Conservation (phyloP, 1,139 yeast species). For the Nadsonia starkeyi-henricii region DNA sequence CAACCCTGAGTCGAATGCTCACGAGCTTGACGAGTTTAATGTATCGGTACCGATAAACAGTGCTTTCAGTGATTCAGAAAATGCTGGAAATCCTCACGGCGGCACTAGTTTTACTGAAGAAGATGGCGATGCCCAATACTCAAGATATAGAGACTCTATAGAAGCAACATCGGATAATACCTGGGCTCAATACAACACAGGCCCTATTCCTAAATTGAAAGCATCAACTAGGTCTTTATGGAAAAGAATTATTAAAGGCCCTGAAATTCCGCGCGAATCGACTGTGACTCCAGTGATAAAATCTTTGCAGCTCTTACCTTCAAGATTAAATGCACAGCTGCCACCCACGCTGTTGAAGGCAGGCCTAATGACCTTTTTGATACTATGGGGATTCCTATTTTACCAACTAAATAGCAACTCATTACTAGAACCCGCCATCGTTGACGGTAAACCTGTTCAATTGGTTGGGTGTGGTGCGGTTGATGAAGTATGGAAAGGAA, state of each 20-base stretch:
- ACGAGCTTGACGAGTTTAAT: too few relatives aligned
- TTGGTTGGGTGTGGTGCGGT: constrained; percentile 20
- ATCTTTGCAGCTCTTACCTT: constrained; percentile 15
- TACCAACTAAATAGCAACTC: constrained; percentile 14
- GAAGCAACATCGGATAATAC: too few relatives aligned
- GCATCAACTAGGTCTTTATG: constrained; percentile 5
- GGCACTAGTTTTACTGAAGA: too few relatives aligned
- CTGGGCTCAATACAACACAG: too few relatives aligned
- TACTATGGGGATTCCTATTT: constrained; percentile 15
- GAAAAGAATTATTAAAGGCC: constrained; percentile 16
- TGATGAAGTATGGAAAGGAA: constrained; percentile 51
- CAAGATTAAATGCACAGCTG: constrained; percentile 5
- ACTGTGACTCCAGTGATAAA: constrained; percentile 14
- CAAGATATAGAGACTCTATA: too few relatives aligned
- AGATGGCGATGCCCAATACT: too few relatives aligned
- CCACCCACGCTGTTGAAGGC: constrained; percentile 6
- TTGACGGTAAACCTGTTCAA: constrained; percentile 14
- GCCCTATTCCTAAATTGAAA: too few relatives aligned
- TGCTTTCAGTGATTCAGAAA: too few relatives aligned
- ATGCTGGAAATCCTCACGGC: too few relatives aligned
- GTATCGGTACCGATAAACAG: too few relatives aligned
- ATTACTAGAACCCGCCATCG: constrained; percentile 15
- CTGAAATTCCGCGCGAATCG: constrained; percentile 14
- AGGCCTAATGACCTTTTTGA: constrained; percentile 8
- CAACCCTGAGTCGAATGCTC: too few relatives aligned